These are phyloP conservation scores for Herpetomonas tarakana DNA, from an alignment of 208 protist genomes.

Conservation along the genomic window DNA sequence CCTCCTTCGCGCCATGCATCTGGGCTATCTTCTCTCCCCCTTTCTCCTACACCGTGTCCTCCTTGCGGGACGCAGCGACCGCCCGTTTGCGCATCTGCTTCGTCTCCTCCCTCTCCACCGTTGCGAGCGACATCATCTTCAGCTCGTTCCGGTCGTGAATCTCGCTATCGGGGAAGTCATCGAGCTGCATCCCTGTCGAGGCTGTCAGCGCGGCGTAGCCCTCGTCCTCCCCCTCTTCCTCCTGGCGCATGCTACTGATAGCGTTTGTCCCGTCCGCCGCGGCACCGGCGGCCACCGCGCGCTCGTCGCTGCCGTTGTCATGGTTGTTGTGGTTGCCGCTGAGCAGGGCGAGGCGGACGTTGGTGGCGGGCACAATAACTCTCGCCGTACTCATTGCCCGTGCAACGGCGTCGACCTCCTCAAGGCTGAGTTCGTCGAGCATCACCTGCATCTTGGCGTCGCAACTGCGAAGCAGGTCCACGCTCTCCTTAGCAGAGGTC, in stretches of 20 bases:
- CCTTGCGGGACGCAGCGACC: constrained; percentile 19
- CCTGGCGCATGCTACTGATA: neutral
- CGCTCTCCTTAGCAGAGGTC: neutral
- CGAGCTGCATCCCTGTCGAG: constrained; percentile 11
- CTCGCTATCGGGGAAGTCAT: constrained; percentile 87
- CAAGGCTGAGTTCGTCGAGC: constrained; percentile 26
- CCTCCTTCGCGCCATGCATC: too few relatives aligned
- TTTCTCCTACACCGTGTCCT: constrained; percentile 20
- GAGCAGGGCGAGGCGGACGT: constrained; percentile 32
- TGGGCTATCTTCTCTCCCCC: constrained; percentile 7
- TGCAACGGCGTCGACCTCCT: constrained; percentile 25
- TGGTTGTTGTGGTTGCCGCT: constrained; percentile 1
- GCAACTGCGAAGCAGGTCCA: constrained; percentile 40
- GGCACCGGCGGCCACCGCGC: neutral
- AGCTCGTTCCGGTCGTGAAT: constrained; percentile 81
- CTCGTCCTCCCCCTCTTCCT: neutral
- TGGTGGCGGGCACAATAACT: constrained; percentile 31
- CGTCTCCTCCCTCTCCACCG: constrained; percentile 85
- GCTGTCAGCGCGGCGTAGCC: neutral
- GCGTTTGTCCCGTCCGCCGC: neutral
- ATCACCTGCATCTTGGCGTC: constrained; percentile 44
- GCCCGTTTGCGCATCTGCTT: constrained; percentile 66
- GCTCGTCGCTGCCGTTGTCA: neutral
- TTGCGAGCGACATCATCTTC: constrained; percentile 88
- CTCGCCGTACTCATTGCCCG: neutral